These are phyloP conservation scores for Neocatenulostroma microsporum DNA, from an alignment of 2,329 filamentous ascomycete genomes.

Conservation along the genomic window DNA sequence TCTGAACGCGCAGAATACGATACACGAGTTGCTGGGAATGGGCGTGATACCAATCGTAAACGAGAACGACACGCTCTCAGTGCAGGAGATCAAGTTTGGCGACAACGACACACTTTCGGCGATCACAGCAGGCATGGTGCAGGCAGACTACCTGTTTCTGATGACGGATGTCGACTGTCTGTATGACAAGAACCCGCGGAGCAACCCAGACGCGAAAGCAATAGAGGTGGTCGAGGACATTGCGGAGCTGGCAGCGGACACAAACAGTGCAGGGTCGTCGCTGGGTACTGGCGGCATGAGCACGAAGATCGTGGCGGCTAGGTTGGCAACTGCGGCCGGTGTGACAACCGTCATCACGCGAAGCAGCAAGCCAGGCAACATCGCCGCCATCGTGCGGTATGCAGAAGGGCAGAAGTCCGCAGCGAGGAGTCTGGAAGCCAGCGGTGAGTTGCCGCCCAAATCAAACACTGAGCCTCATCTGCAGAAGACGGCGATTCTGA, in stretches of 20 bases:
- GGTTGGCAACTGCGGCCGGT: conserved; percentile 84
- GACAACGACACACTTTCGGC: conserved; percentile 97
- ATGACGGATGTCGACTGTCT: conserved; percentile 99
- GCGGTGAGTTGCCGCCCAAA: conserved; percentile 14
- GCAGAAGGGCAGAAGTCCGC: conserved; percentile 55
- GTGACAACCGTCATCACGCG: conserved; percentile 94
- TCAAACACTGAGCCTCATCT: conserved; percentile 9
- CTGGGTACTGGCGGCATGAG: conserved; percentile 95
- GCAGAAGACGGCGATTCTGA: conserved; percentile 20
- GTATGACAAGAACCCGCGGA: conserved; percentile 90
- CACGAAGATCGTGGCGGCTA: conserved; percentile 91
- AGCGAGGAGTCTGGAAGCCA: conserved; percentile 19
- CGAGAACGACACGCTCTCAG: conserved; percentile 93
- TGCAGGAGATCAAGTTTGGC: conserved; percentile 98
- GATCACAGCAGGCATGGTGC: conserved; percentile 94
- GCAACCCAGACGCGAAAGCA: conserved; percentile 72
- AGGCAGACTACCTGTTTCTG: conserved; percentile 90
- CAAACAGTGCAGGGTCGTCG: conserved; percentile 79
- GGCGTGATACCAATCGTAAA: conserved; percentile 98
- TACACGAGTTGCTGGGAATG: conserved; percentile 82
- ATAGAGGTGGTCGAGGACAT: conserved; percentile 95
- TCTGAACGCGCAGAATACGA: conserved; percentile 91
- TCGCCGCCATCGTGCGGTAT: conserved; percentile 76
- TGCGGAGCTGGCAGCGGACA: conserved; percentile 70
- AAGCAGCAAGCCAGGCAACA: conserved; percentile 88